A percentile compares a stretch with the other conserved stretches of the same genome.
Evolutionary conservation across 2,329 filamentous ascomycete species (phyloP).

Genomic region (Sclerotinia subarctica): DNA sequence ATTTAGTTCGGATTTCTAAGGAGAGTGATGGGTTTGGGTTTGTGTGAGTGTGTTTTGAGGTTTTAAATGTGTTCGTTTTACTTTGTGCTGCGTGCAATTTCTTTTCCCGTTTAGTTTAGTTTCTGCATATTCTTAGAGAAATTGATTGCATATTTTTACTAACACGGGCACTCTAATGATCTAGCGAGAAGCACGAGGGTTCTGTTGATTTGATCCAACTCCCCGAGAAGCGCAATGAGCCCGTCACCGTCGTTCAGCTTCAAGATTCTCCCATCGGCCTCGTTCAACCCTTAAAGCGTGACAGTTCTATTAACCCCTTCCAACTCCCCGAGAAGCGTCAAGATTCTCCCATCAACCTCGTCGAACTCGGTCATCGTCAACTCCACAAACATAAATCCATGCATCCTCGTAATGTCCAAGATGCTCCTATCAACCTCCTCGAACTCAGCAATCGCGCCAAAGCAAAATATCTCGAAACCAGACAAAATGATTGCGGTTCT

Average conservation of each 20-base stretch:
- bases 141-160: not conserved
- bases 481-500: conserved; percentile 12
- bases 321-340: not conserved
- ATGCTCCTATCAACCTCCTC: not conserved
- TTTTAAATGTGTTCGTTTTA: too few species aligned
- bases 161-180: not conserved
- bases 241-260: not conserved
- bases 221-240: too few species aligned
- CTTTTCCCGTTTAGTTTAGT: too few species aligned
- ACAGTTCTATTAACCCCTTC: not conserved
- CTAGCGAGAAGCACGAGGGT: not conserved
- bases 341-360: not conserved
- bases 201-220: not conserved
- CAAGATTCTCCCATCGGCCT: not conserved
- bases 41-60: not conserved
- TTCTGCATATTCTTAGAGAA: too few species aligned
- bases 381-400: not conserved
- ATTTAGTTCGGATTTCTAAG: too few species aligned
- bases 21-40: not conserved
- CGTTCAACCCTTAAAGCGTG: not conserved
- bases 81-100: too few species aligned
- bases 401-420: not conserved
- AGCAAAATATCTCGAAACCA: not conserved
- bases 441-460: not conserved
- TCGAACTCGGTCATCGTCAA: not conserved